Conservation (phyloP, 1,284 basidiomycete genomes). For the Puccinia coronata region DNA sequence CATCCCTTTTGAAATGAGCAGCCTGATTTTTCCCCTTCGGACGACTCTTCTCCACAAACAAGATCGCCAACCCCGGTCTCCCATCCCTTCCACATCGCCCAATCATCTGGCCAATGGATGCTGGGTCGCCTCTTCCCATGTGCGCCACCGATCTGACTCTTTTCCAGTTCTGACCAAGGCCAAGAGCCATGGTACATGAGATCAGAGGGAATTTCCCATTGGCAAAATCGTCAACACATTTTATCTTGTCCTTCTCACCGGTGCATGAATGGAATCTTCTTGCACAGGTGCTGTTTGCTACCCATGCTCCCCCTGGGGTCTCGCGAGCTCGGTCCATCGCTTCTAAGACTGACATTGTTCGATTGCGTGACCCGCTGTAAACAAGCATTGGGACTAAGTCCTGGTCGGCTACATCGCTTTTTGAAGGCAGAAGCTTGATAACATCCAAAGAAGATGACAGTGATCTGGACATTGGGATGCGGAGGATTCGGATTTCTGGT, state of each 20-base stretch:
- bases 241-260: background rate
- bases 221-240: background rate
- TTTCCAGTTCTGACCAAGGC: conserved; percentile 13
- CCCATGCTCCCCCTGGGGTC: background rate
- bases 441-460: no score
- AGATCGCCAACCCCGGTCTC: background rate
- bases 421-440: no score
- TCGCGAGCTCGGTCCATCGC: background rate
- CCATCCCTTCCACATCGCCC: conserved; percentile 12
- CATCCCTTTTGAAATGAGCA: background rate
- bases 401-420: no score
- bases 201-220: background rate
- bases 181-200: conserved; percentile 22
- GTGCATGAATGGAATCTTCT: conserved; percentile 8
- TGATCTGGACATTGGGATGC: no score
- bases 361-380: no score
- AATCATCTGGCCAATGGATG: conserved; percentile 8
- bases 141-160: background rate
- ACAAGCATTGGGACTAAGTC: no score
- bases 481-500: no score
- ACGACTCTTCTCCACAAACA: conserved; percentile 16
- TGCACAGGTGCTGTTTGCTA: background rate
- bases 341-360: conserved; percentile 9
- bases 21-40: background rate
- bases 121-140: conserved; percentile 5